Percentiles rank a stretch among this genome's conserved stretches.
Conservation (phyloP, 148 eudicot species). For the Rhododendron ferrugineum region DNA sequence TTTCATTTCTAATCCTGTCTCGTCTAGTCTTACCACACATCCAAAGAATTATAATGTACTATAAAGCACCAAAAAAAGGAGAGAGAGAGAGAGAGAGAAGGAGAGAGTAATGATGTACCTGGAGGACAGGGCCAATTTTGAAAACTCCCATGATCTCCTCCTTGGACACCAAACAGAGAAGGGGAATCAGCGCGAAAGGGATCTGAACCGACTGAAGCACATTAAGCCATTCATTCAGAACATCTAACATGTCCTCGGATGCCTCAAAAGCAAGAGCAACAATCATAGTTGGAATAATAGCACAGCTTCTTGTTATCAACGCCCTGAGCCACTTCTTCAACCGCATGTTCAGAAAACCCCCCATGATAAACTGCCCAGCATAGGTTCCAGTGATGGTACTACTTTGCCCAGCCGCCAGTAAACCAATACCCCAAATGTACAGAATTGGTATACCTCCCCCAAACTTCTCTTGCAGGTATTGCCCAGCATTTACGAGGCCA, state of each 20-base stretch:
- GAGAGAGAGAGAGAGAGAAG: not conserved
- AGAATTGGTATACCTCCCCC: conserved; percentile 89
- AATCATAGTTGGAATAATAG: conserved; percentile 83
- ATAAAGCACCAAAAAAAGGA: not conserved
- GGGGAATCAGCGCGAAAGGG: conserved; percentile 96
- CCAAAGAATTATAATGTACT: not conserved
- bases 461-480: conserved; percentile 74
- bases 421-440: conserved; percentile 90
- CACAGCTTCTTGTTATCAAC: conserved; percentile 90
- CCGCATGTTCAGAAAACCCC: conserved; percentile 75
- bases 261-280: conserved; percentile 80
- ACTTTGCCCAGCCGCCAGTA: conserved; percentile 98
- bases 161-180: conserved; percentile 82
- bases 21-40: no score
- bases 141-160: conserved; percentile 91
- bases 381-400: conserved; percentile 98
- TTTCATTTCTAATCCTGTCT: no score
- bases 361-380: conserved; percentile 99
- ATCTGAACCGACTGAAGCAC: conserved; percentile 91
- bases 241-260: conserved; percentile 68
- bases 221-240: conserved; percentile 90
- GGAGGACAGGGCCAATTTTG: conserved; percentile 64
- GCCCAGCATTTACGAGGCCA: conserved; percentile 88
- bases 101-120: conserved; percentile 44
- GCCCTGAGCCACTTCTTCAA: conserved; percentile 95